Base-by-base conservation (phyloP, 1,139 yeast genomes). In the Saccharomycopsis phalli region DNA sequence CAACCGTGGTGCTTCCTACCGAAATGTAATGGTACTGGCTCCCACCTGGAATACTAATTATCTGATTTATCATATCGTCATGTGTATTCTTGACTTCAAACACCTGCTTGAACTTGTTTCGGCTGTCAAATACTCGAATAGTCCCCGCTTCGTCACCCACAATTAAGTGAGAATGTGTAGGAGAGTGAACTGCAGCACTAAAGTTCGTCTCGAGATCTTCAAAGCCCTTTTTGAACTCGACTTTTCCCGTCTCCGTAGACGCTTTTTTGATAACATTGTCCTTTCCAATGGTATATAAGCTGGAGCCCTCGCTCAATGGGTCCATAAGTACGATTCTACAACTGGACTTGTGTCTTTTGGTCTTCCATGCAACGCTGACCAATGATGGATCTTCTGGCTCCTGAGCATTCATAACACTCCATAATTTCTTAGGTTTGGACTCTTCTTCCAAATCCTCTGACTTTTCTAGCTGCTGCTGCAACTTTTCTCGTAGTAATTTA, bases 281-380 rank as follows among this genome's bases (percentile, higher is more conserved):
- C 0, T 82, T 71, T 0, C 98, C 97, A 13, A 78, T 77, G 1
- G 94, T 69, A 51, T 66, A 82, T 1, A 82, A 47, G 28, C 47
- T 55, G 16, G 60, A 49, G 26, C 69, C 65, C 14, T 74, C 71
- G 3, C 87, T 87, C 0, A 70, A 62, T 11, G 74, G 71, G 48
- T 81, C 88, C 56, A 84, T 81, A 13, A 74, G 63, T 4, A 86
- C 63, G 5, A 81, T 76, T 34, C 98, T 63, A 48, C 94, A 84
- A 46, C 95, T 81, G 1, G 88, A 91, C 58, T 86, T 86, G 57
- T 91, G 97, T 54, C 97, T 71, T 53, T 76, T 83, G 0, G 97
- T 87, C 45, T 80, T 73, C 97, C 97, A 91, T 2, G 57, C 58
- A 2, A 74, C 56, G 3, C 57, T 55, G 14, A 60, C 42, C n/a